Base-by-base conservation (phyloP, 1,284 basidiomycete species). In the Ustilago sp. region DNA sequence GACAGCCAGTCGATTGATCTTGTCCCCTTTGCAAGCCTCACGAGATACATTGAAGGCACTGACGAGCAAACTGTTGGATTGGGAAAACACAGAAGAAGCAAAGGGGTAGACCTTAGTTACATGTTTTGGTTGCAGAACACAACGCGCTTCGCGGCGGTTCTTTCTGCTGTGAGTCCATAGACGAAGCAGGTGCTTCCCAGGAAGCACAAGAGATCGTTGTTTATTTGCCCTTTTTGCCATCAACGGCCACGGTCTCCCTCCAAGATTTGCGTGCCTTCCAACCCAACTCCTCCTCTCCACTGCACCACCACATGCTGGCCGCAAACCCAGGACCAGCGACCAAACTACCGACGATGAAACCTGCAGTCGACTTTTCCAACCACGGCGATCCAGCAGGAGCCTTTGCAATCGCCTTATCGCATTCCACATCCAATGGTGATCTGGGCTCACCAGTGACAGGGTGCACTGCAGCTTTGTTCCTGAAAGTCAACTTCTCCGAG, bases 281-380 rank as follows among this genome's bases (percentile, higher is more conserved):
- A 1, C 78, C 78, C 12, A 72, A 31, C 60, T 80, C 78, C 51
- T 80, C 78, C 58, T 80, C 78, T 19, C 78, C 78, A 50, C 71
- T 66, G 71, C 72, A 72, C 78, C 78, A 80, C 78, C 78, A 80
- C 66, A 80, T 72, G 56, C 74, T 68, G 0, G 78, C 78, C 0
- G 78, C 78, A 48, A 77, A 69, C 0, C 78, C 78, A 7, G 78
- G 78, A 0, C 78, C 78, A 17, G 53, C 78, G 3, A 69, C 60
- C 39, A 80, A 34, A 4, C 55, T 43, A 4, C 68, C 78, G 13
- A 65, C 8, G 2, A 70, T n/a, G 23, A 77, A 58, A 0, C 78
- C 78, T 1, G 28, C 35, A 28, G 51, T 61, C 0, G 71, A 72
- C 74, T 74, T 74, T 39, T 80, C 78, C 41, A 77, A 35, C 71